A percentile compares a stretch with the other conserved stretches of the same genome.
These are phyloP conservation scores for Populus tremula DNA, from an alignment of 345 rosid genomes.

Conservation along the genomic window DNA sequence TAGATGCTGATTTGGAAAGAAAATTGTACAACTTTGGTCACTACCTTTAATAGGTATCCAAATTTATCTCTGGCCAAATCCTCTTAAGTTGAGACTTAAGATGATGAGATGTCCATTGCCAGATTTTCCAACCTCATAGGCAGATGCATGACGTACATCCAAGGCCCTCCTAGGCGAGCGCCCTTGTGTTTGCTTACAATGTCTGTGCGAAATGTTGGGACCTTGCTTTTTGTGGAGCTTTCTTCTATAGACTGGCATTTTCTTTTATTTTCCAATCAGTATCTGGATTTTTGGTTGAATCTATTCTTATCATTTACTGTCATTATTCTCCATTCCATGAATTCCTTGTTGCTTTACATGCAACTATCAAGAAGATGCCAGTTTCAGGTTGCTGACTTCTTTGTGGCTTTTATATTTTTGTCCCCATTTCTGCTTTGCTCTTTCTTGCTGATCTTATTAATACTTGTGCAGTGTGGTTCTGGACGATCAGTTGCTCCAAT, in stretches of 20 bases:
- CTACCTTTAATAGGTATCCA: neutral
- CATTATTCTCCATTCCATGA: neutral
- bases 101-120: neutral
- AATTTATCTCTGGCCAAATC: neutral
- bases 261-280: neutral
- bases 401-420: neutral
- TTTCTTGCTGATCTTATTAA: neutral
- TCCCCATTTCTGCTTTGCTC: neutral
- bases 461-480: conserved; percentile 75
- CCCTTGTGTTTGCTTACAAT: neutral
- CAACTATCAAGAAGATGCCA: neutral
- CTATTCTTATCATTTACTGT: neutral
- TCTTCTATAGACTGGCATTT: neutral
- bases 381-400: neutral
- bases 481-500: conserved; percentile 94
- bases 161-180: neutral
- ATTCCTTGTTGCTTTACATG: neutral
- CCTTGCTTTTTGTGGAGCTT: neutral
- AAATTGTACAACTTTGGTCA: neutral
- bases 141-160: neutral
- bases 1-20: neutral
- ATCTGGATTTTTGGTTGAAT: neutral
- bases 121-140: neutral
- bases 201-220: neutral
- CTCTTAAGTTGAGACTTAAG: neutral